Conservation (phyloP, 1,139 yeast species). For the Taphrina pruni region DNA sequence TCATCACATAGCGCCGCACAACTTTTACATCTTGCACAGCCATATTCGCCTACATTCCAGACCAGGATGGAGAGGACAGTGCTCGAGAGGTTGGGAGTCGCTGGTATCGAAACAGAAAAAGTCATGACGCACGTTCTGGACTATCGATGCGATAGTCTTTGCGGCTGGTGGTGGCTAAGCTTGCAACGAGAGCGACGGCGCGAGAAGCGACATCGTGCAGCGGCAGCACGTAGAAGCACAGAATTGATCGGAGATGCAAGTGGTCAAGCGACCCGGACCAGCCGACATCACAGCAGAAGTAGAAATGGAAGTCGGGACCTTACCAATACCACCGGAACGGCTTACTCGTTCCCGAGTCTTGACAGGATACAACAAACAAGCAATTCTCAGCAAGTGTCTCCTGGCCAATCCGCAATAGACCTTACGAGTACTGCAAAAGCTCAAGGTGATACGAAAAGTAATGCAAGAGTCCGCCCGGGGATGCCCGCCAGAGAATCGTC, state of each 20-base stretch:
- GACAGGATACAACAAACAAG: neutral
- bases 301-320: constrained; percentile 15
- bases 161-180: constrained; percentile 83
- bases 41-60: constrained; percentile 59
- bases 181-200: constrained; percentile 64
- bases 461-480: neutral
- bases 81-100: constrained; percentile 65
- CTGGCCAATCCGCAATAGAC: neutral
- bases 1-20: constrained; percentile 58
- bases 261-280: neutral
- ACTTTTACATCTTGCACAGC: constrained; percentile 54
- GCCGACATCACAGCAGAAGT: constrained; percentile 17
- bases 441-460: neutral
- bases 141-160: constrained; percentile 73
- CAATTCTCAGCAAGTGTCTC: neutral
- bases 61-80: constrained; percentile 69
- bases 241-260: constrained; percentile 7
- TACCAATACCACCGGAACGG: neutral
- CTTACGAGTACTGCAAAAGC: neutral
- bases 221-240: constrained; percentile 4
- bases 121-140: constrained; percentile 66
- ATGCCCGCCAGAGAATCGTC: constrained; percentile 1
- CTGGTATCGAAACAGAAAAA: constrained; percentile 70
- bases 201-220: constrained; percentile 28
- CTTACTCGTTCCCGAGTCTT: neutral